Evolutionary conservation across 1,284 basidiomycete species (phyloP).

Genomic region (Phylloporus gajari): DNA sequence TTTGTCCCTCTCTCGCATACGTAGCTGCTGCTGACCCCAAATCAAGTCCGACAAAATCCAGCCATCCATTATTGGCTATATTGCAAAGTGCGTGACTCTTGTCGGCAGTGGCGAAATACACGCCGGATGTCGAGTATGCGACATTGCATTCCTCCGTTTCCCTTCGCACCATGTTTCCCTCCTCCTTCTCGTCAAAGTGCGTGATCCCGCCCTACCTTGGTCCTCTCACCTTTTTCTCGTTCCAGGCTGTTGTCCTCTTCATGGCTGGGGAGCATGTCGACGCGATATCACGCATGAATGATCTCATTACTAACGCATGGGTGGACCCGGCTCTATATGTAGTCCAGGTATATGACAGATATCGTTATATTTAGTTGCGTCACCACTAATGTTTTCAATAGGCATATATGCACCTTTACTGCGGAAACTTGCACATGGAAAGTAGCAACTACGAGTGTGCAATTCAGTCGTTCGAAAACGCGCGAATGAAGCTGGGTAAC

Average conservation of each 20-base stretch:
- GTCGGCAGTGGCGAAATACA: neutral
- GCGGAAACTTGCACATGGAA: neutral
- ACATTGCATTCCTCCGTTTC: neutral
- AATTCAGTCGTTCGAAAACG: slow-evolving; percentile 9
- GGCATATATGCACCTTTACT: slow-evolving; percentile 7
- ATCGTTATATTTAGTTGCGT: neutral
- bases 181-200: neutral
- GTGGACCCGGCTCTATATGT: neutral
- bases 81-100: neutral
- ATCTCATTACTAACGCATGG: slow-evolving; percentile 7
- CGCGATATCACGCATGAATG: slow-evolving; percentile 11
- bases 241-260: slow-evolving; percentile 15
- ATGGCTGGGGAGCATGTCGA: slow-evolving; percentile 7
- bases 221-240: neutral
- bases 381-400: neutral
- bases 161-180: neutral
- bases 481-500: neutral
- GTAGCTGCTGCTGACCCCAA: too few species aligned
- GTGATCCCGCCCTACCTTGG: neutral
- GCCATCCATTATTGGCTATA: neutral
- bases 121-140: neutral
- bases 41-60: neutral
- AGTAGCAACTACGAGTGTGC: neutral
- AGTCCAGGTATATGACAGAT: slow-evolving; percentile 9
- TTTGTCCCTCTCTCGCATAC: neutral